These are phyloP conservation scores for Fulvia fulva DNA, from an alignment of 2,329 filamentous ascomycete species.

Conservation along the genomic window DNA sequence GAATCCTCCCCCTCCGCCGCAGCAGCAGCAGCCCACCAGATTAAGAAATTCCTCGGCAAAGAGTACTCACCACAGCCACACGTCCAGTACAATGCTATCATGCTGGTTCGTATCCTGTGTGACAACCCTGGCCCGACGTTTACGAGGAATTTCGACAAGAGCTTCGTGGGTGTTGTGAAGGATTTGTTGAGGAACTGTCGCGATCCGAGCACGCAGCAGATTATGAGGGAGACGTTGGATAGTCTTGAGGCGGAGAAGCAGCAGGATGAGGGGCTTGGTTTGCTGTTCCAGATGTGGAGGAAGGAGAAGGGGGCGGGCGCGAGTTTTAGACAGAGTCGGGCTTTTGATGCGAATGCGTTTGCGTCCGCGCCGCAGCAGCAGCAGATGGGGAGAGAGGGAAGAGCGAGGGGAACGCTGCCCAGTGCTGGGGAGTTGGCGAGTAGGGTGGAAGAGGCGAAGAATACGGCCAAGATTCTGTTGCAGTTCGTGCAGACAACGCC, in stretches of 20 bases:
- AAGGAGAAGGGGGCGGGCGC: slow-evolving; percentile 65
- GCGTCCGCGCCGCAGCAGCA: not conserved
- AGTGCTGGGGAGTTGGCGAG: slow-evolving; percentile 71
- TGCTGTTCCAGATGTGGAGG: slow-evolving; percentile 80
- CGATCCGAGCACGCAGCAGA: slow-evolving; percentile 75
- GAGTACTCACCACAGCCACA: slow-evolving; percentile 58
- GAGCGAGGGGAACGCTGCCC: slow-evolving; percentile 46
- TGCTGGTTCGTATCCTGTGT: slow-evolving; percentile 85
- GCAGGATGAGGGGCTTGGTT: slow-evolving; percentile 67
- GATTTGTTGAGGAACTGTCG: slow-evolving; percentile 66
- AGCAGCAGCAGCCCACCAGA: slow-evolving; percentile 71
- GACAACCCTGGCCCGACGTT: slow-evolving; percentile 91
- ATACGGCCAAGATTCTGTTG: slow-evolving; percentile 84
- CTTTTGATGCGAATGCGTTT: not conserved
- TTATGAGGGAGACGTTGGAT: slow-evolving; percentile 82
- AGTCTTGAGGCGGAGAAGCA: slow-evolving; percentile 68
- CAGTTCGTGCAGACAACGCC: slow-evolving; percentile 88
- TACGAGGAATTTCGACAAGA: slow-evolving; percentile 82
- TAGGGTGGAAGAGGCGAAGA: slow-evolving; percentile 83
- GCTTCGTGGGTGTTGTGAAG: slow-evolving; percentile 74
- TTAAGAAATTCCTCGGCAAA: slow-evolving; percentile 78
- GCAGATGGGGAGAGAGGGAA: not conserved
- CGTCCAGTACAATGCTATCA: slow-evolving; percentile 91
- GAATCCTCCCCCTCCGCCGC: slow-evolving; percentile 88
- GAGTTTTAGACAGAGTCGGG: not conserved